A percentile compares a stretch with the other conserved stretches of the same genome.
phyloP scores from a whole-genome alignment of 2,329 filamentous ascomycete species.

The Colletotrichum destructivum region DNA sequence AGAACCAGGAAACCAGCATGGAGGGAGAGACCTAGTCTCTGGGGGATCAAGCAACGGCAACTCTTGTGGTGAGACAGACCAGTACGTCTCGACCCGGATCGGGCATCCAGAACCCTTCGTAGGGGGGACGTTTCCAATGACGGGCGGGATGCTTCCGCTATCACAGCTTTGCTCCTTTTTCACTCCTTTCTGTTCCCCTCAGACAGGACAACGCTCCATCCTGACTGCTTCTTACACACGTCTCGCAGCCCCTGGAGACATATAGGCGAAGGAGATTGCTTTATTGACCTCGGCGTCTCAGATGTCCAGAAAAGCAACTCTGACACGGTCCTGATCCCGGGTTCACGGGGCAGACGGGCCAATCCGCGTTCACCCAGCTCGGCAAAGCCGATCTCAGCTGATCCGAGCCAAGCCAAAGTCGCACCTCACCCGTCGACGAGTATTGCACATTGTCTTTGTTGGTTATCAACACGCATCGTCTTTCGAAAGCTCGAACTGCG shows the following conservation, averaged over 20 bases:
- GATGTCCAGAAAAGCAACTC: background rate
- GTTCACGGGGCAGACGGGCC: background rate
- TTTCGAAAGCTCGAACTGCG: background rate
- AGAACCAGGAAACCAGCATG: background rate
- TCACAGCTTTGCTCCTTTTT: background rate
- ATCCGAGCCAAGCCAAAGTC: background rate
- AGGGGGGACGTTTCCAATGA: background rate
- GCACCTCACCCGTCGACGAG: background rate
- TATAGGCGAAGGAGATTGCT: background rate
- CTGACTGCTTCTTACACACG: background rate
- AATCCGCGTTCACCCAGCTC: background rate
- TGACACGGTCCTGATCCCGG: background rate
- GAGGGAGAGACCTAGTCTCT: background rate
- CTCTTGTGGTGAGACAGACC: background rate
- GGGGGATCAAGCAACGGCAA: background rate
- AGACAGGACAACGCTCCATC: background rate
- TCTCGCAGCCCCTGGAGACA: background rate
- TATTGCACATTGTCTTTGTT: background rate
- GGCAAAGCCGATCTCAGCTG: conserved; percentile 12
- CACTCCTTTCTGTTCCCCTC: background rate
- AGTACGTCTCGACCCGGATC: background rate
- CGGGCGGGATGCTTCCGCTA: background rate
- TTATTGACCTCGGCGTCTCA: background rate
- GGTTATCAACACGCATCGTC: too few species aligned
- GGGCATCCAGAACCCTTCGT: background rate